Evolutionary conservation across 2,329 filamentous ascomycete species (phyloP).

Genomic region (Endothia cerciana): DNA sequence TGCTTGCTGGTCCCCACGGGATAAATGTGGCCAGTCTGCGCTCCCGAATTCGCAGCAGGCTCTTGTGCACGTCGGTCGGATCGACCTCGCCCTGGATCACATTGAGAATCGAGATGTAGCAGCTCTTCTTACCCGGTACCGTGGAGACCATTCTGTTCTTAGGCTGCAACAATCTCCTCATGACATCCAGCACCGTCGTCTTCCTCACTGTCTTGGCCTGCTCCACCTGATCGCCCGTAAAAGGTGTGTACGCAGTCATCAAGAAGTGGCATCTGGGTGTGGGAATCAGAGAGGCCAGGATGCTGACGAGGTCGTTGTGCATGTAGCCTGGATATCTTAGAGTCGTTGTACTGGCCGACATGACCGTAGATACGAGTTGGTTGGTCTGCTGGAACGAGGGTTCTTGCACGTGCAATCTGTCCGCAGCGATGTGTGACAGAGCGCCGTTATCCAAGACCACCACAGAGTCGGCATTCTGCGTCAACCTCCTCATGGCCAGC

Average conservation of each 20-base stretch:
- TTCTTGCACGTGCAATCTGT: slow-evolving; percentile 91
- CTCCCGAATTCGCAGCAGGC: slow-evolving; percentile 91
- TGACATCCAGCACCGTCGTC: slow-evolving; percentile 96
- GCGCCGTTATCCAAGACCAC: slow-evolving; percentile 97
- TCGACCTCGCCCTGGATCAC: slow-evolving; percentile 99
- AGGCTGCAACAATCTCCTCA: slow-evolving; percentile 91
- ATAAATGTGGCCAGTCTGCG: slow-evolving; percentile 94
- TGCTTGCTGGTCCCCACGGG: slow-evolving; percentile 96
- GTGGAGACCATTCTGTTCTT: slow-evolving; percentile 99
- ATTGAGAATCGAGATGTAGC: slow-evolving; percentile 98
- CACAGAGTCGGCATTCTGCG: slow-evolving; percentile 96
- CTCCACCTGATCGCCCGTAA: slow-evolving; percentile 94
- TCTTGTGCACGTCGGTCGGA: slow-evolving; percentile 98
- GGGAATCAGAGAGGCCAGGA: slow-evolving; percentile 92
- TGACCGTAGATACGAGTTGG: slow-evolving; percentile 94
- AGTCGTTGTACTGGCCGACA: slow-evolving; percentile 97
- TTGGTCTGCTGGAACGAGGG: slow-evolving; percentile 98
- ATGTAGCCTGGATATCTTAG: slow-evolving; percentile 98
- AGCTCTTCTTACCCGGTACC: slow-evolving; percentile 92
- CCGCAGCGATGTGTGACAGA: slow-evolving; percentile 88
- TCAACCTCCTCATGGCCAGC: slow-evolving; percentile 85
- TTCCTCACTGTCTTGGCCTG: slow-evolving; percentile 97
- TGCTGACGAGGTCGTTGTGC: slow-evolving; percentile 98
- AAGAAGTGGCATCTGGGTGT: slow-evolving; percentile 97
- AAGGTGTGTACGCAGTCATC: slow-evolving; percentile 97